These are phyloP conservation scores for Polyplosphaeria fusca DNA, from an alignment of 495 filamentous ascomycete genomes.

Conservation along the genomic window DNA sequence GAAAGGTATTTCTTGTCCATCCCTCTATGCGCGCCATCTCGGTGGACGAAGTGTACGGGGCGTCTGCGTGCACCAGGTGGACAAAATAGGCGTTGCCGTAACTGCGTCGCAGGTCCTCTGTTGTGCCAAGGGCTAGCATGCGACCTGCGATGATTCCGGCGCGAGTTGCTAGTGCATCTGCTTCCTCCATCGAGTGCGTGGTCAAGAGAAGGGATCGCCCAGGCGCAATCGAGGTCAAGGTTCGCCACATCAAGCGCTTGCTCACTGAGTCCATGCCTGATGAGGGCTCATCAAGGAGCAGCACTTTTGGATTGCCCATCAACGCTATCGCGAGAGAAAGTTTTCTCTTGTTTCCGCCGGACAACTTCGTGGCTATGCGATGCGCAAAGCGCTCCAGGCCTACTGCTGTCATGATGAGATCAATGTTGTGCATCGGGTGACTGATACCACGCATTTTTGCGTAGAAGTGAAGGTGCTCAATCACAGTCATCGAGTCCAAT, in stretches of 20 bases:
- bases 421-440: constrained; percentile 39
- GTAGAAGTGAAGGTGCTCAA: constrained; percentile 67
- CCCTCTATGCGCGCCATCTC: constrained; percentile 60
- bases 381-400: constrained; percentile 49
- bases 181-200: constrained; percentile 79
- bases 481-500: constrained; percentile 62
- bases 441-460: constrained; percentile 62
- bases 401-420: constrained; percentile 36
- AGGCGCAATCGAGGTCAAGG: constrained; percentile 17
- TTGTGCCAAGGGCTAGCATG: constrained; percentile 69
- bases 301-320: constrained; percentile 68
- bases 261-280: constrained; percentile 70
- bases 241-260: constrained; percentile 70
- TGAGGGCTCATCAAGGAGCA: constrained; percentile 59
- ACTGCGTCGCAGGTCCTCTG: constrained; percentile 54
- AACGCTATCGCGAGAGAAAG: constrained; percentile 66
- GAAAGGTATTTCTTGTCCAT: constrained; percentile 60
- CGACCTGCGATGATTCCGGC: constrained; percentile 68
- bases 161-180: constrained; percentile 65
- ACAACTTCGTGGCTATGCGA: constrained; percentile 59
- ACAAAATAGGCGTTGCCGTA: constrained; percentile 54
- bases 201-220: constrained; percentile 37
- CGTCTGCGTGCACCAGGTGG: constrained; percentile 42
- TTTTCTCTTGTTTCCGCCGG: constrained; percentile 71
- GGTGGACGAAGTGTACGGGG: constrained; percentile 63